These are phyloP conservation scores for Pyrenochaeta sp. DNA, from an alignment of 2,329 filamentous ascomycete species.

Conservation along the genomic window DNA sequence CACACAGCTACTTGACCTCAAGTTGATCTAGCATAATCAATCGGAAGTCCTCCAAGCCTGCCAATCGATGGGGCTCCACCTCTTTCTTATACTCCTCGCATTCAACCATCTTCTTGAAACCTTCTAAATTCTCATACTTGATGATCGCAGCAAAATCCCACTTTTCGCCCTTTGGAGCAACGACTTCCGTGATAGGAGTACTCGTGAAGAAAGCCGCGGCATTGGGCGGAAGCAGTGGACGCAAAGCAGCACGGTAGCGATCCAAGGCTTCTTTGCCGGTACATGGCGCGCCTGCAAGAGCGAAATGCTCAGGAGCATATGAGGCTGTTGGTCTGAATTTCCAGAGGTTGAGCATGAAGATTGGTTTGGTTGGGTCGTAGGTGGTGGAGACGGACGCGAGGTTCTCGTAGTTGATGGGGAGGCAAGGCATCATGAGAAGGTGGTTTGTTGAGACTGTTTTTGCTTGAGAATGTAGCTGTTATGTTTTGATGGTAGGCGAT, in stretches of 20 bases:
- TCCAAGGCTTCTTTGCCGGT: slow-evolving; percentile 21
- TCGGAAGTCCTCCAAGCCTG: not conserved
- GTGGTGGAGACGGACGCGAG: not conserved
- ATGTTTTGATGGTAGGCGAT: not conserved
- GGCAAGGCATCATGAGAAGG: not conserved
- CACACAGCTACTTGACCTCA: not conserved
- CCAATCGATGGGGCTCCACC: slow-evolving; percentile 2
- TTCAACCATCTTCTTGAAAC: slow-evolving; percentile 2
- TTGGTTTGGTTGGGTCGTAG: slow-evolving; percentile 17
- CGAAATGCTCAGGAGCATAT: slow-evolving; percentile 16
- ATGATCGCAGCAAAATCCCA: not conserved
- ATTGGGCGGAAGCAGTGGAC: slow-evolving; percentile 11
- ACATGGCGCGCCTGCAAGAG: slow-evolving; percentile 15
- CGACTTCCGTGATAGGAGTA: not conserved
- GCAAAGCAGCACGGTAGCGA: slow-evolving; percentile 16
- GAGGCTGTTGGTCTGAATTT: slow-evolving; percentile 10
- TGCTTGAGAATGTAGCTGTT: not conserved
- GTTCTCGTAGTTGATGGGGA: not conserved
- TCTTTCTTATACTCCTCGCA: not conserved
- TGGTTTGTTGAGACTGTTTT: not conserved
- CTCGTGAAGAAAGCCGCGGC: slow-evolving; percentile 7
- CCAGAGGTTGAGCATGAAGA: slow-evolving; percentile 32
- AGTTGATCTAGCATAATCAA: not conserved
- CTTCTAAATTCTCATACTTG: not conserved
- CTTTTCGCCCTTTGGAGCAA: not conserved